Conservation (phyloP, 805 yeast species). For the Metschnikowia anglica region DNA sequence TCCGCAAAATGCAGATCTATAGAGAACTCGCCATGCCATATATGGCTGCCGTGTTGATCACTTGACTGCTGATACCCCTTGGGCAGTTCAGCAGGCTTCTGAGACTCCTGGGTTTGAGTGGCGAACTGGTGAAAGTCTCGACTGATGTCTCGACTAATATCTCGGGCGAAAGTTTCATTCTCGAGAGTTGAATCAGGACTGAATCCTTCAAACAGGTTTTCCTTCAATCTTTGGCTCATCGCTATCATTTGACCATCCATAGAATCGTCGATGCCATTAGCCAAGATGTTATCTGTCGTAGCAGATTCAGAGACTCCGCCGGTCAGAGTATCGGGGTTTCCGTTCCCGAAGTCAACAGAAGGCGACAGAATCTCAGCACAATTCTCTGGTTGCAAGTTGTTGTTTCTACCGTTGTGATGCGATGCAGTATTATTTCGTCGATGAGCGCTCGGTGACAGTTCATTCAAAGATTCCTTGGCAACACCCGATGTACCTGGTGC, state of each 20-base stretch:
- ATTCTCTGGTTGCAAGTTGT: neutral
- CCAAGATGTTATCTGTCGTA: neutral
- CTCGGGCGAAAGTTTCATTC: slow-evolving; percentile 6
- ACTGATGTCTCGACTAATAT: slow-evolving; percentile 13
- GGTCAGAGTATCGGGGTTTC: neutral
- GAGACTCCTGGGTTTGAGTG: slow-evolving; percentile 13
- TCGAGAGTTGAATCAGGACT: slow-evolving; percentile 17
- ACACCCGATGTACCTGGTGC: no score
- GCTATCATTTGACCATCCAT: slow-evolving; percentile 2
- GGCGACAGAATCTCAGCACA: neutral
- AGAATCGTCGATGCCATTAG: slow-evolving; percentile 7
- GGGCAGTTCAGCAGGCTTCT: neutral
- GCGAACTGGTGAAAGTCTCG: slow-evolving; percentile 14
- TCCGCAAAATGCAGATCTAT: slow-evolving; percentile 7
- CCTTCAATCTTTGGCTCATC: neutral
- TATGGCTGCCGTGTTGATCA: neutral
- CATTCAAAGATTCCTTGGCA: no score
- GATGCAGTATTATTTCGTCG: no score
- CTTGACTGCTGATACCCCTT: neutral
- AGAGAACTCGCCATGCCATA: slow-evolving; percentile 4
- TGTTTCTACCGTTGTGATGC: neutral
- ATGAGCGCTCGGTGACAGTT: no score
- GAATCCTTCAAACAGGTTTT: slow-evolving; percentile 7
- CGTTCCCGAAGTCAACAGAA: neutral
- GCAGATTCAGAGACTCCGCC: neutral